phyloP scores from a whole-genome alignment of 1,284 basidiomycete species.

The Sporisorium sorghi region DNA sequence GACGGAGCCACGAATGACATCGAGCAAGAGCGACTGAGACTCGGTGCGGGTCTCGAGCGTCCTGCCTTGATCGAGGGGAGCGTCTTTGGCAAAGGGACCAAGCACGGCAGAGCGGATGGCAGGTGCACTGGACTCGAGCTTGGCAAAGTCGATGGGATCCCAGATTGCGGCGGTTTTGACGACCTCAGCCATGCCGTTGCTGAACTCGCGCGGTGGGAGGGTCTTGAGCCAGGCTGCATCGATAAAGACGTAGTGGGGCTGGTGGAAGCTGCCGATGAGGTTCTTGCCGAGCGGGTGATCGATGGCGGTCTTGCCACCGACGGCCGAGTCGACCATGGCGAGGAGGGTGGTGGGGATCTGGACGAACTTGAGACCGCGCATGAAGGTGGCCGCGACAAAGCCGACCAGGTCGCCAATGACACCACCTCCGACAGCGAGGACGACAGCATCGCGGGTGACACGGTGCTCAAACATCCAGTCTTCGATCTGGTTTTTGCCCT shows the following conservation, averaged over 20 bases:
- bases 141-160: slow-evolving; percentile 67
- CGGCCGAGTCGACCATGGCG: slow-evolving; percentile 97
- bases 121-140: slow-evolving; percentile 64
- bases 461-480: slow-evolving; percentile 89
- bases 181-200: slow-evolving; percentile 98
- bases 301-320: slow-evolving; percentile 98
- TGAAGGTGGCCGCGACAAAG: slow-evolving; percentile 89
- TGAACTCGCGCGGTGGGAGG: slow-evolving; percentile 90
- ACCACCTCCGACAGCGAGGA: slow-evolving; percentile 93
- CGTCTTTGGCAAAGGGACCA: slow-evolving; percentile 51
- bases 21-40: slow-evolving; percentile 65
- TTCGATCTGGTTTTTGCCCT: slow-evolving; percentile 92
- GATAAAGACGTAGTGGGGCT: slow-evolving; percentile 96
- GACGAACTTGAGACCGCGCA: slow-evolving; percentile 85
- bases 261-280: slow-evolving; percentile 97
- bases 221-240: slow-evolving; percentile 95
- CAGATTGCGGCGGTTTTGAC: slow-evolving; percentile 74
- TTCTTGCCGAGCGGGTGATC: slow-evolving; percentile 98
- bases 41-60: slow-evolving; percentile 62
- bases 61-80: slow-evolving; percentile 53
- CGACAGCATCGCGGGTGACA: slow-evolving; percentile 92
- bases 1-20: slow-evolving; percentile 68
- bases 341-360: slow-evolving; percentile 97
- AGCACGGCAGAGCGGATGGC: slow-evolving; percentile 66
- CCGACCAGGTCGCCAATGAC: slow-evolving; percentile 95